Percentiles rank a stretch among this genome's conserved stretches.
phyloP scores from a whole-genome alignment of 768 basidiomycete genomes.

The Tylopilus vinaceipallidus region DNA sequence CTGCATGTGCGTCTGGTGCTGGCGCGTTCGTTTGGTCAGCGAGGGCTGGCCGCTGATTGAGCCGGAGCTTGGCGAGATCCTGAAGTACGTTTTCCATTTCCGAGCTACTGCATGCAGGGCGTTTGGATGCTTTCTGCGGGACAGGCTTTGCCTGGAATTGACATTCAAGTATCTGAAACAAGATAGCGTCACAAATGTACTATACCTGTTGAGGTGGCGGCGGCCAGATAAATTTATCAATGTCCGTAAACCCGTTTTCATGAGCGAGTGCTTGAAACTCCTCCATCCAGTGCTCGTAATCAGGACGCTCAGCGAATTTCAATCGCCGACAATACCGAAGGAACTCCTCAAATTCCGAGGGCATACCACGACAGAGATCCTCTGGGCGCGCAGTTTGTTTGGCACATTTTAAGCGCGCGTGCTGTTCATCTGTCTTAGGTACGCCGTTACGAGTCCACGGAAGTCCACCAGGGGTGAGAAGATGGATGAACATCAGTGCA shows the following conservation, averaged over 20 bases:
- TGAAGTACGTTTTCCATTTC: conserved; percentile 58
- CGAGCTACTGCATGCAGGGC: conserved; percentile 30
- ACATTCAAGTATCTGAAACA: conserved; percentile 1
- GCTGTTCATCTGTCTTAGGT: conserved; percentile 64
- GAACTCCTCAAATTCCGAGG: conserved; percentile 74
- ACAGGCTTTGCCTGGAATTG: conserved; percentile 31
- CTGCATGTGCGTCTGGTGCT: conserved; percentile 29
- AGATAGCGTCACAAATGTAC: neutral
- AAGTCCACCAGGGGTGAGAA: conserved; percentile 73
- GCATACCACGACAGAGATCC: conserved; percentile 65
- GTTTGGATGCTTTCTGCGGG: conserved; percentile 13
- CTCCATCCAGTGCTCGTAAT: conserved; percentile 65
- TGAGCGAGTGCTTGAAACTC: conserved; percentile 62
- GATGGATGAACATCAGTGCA: conserved; percentile 77
- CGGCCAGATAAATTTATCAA: conserved; percentile 72
- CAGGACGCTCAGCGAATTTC: conserved; percentile 64
- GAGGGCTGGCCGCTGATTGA: conserved; percentile 50
- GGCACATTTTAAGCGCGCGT: conserved; percentile 60
- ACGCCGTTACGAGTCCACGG: conserved; percentile 81
- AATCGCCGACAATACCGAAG: conserved; percentile 68
- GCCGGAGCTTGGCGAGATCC: conserved; percentile 56
- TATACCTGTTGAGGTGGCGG: conserved; percentile 44
- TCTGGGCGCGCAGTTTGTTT: conserved; percentile 62
- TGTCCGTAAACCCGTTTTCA: conserved; percentile 55
- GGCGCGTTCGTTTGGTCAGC: conserved; percentile 49